phyloP scores from a whole-genome alignment of 106 monocot genomes.

The Apostasia ramifera region DNA sequence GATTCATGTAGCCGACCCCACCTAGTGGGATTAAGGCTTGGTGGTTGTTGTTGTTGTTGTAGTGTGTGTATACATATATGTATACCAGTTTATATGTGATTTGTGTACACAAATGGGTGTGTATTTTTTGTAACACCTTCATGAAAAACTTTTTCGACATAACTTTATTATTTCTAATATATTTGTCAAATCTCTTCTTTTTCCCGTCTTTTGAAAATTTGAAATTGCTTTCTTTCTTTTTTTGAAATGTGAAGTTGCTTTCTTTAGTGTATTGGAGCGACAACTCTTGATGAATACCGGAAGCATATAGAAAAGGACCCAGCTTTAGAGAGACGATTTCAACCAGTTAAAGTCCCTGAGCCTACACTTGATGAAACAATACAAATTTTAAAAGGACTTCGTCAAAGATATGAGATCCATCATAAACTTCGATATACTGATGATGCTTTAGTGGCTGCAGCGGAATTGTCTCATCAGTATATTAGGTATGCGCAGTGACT shows the following conservation, averaged over 20 bases:
- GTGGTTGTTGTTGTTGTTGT: no score
- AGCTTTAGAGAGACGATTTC: conserved; percentile 24
- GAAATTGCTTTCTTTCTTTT: no score
- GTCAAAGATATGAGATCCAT: conserved; percentile 27
- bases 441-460: conserved; percentile 23
- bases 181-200: no score
- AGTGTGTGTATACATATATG: no score
- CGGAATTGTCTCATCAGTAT: conserved; percentile 22
- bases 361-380: conserved; percentile 23
- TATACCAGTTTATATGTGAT: no score
- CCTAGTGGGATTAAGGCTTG: no score
- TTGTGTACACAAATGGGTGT: no score
- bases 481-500: conserved; percentile 13
- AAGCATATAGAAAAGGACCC: conserved; percentile 31
- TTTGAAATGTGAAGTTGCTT: not conserved
- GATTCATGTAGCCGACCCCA: no score
- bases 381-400: conserved; percentile 23
- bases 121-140: no score
- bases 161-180: no score
- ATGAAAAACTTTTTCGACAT: no score
- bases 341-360: conserved; percentile 29
- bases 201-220: no score
- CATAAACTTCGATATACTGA: conserved; percentile 30
- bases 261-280: conserved; percentile 25
- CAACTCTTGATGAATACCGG: conserved; percentile 25